Percentiles rank a stretch among this genome's conserved stretches.
These are phyloP conservation scores for Plasmodium sp. DNA, from an alignment of 169 alveolate genomes.

Conservation along the genomic window DNA sequence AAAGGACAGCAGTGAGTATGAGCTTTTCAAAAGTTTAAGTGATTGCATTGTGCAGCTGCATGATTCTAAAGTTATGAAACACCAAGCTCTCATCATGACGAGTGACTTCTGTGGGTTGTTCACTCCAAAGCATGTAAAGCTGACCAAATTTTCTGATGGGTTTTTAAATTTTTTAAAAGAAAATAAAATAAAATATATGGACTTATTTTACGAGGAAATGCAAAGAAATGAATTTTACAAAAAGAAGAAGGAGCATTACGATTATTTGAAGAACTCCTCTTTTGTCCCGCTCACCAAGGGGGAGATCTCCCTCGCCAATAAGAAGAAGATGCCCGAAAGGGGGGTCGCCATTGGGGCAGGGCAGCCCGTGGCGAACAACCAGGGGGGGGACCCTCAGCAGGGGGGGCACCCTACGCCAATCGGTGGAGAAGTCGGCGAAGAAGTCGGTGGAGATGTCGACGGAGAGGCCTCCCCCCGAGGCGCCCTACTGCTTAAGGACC, in stretches of 20 bases:
- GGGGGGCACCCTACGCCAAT: neutral
- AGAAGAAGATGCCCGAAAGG: neutral
- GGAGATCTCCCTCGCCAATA: conserved; percentile 62
- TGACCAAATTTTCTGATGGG: conserved; percentile 43
- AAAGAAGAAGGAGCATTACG: conserved; percentile 61
- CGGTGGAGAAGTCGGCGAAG: neutral
- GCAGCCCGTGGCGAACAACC: neutral
- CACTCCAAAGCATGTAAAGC: conserved; percentile 37
- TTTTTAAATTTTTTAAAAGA: conserved; percentile 47
- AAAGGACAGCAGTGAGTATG: conserved; percentile 54
- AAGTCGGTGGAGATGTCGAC: neutral
- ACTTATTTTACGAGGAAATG: conserved; percentile 59
- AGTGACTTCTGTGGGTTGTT: conserved; percentile 61
- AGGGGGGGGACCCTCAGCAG: neutral
- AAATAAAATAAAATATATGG: conserved; percentile 36
- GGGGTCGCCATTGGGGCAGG: neutral
- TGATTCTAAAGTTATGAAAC: conserved; percentile 31
- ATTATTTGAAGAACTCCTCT: conserved; percentile 31
- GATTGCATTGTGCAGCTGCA: conserved; percentile 62
- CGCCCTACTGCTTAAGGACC: neutral
- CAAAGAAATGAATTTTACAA: conserved; percentile 57
- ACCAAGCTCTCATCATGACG: conserved; percentile 71
- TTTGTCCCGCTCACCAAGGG: conserved; percentile 68
- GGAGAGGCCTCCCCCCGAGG: neutral
- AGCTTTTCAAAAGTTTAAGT: conserved; percentile 54